Evolutionary conservation across 2,329 filamentous ascomycete species (phyloP), one percentile per base, ranked within the genome.

Genomic region (Pyricularia sp.): DNA sequence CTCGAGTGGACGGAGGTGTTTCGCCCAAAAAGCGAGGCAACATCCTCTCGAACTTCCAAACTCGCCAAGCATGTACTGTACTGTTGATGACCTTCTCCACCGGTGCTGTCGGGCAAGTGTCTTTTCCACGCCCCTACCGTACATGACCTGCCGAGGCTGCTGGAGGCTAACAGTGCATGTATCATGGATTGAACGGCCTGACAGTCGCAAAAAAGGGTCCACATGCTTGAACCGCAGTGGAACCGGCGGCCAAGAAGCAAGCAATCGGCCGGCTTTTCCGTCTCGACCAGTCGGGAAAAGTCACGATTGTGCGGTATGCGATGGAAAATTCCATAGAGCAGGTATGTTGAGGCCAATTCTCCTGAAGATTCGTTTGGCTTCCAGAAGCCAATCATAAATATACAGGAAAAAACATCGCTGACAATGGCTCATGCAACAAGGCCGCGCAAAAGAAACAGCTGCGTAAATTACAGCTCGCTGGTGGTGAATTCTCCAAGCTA

Each of bases 161-260:
- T 17, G 9, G 9, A 36, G 36, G 11, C 30, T 33, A 65, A 65
- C 14, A 20, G 11, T 10, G 28, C 28, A 26, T 66, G 6, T 5
- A 4, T 17, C 9, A n/a, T 12, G 33, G 63, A 4, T 33, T 65
- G 28, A 65, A 65, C 64, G 64, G 64, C 31, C 64, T 65, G 14
- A 65, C 75, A 0, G 72, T 83, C 66, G 75, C 69, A 25, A 71
- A 69, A 69, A 65, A 69, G 69, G 28, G 69, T 70, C 33, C 68
- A 69, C 68, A 68, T 72, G 30, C 50, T 72, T 28, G 70, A 72
- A 55, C 71, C 69, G 6, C 71, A 71, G 42, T 71, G 71, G 69
- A 72, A 71, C 50, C 70, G 2, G 68, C 69, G 33, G 71, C 71
- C 17, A 70, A 71, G 58, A 69, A 68, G 58, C 71, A 72, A 26